phyloP scores from a whole-genome alignment of 495 filamentous ascomycete genomes.

The Penicillium turbatum region DNA sequence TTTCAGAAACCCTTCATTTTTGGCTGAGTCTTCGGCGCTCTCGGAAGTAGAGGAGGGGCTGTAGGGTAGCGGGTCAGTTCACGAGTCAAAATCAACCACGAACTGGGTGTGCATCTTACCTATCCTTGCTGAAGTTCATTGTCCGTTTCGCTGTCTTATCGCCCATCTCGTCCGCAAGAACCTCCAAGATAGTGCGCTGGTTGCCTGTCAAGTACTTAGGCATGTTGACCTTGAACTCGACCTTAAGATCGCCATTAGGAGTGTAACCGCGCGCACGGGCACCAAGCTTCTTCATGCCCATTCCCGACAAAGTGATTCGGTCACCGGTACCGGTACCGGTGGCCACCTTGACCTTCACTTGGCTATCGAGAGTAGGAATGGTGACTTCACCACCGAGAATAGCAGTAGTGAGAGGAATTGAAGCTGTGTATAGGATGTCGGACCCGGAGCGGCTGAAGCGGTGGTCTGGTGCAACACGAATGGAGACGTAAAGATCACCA shows the following conservation, averaged over 20 bases:
- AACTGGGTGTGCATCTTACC: slow-evolving; percentile 29
- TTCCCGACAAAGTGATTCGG: slow-evolving; percentile 75
- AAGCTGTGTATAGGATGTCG: slow-evolving; percentile 87
- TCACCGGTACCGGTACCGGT: slow-evolving; percentile 93
- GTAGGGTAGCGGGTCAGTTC: slow-evolving; percentile 2
- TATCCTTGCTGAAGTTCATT: slow-evolving; percentile 64
- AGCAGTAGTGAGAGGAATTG: slow-evolving; percentile 88
- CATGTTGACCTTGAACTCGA: slow-evolving; percentile 94
- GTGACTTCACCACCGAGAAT: slow-evolving; percentile 84
- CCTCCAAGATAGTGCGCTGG: slow-evolving; percentile 87
- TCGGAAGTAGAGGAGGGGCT: slow-evolving; percentile 16
- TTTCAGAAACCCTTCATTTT: slow-evolving; percentile 82
- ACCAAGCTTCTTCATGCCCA: slow-evolving; percentile 84
- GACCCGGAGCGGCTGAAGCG: slow-evolving; percentile 81
- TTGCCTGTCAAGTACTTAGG: slow-evolving; percentile 87
- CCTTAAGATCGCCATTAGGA: slow-evolving; percentile 72
- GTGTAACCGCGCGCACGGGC: slow-evolving; percentile 46
- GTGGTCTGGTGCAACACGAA: slow-evolving; percentile 76
- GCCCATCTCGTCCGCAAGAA: slow-evolving; percentile 89
- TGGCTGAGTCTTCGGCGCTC: slow-evolving; percentile 45
- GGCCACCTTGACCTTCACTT: slow-evolving; percentile 81
- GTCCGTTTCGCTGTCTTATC: slow-evolving; percentile 88
- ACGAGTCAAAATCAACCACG: background rate
- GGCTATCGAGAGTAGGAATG: slow-evolving; percentile 84
- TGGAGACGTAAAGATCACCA: slow-evolving; percentile 84